Base-by-base conservation (phyloP, 495 filamentous ascomycete species). In the Penicillium desertorum region DNA sequence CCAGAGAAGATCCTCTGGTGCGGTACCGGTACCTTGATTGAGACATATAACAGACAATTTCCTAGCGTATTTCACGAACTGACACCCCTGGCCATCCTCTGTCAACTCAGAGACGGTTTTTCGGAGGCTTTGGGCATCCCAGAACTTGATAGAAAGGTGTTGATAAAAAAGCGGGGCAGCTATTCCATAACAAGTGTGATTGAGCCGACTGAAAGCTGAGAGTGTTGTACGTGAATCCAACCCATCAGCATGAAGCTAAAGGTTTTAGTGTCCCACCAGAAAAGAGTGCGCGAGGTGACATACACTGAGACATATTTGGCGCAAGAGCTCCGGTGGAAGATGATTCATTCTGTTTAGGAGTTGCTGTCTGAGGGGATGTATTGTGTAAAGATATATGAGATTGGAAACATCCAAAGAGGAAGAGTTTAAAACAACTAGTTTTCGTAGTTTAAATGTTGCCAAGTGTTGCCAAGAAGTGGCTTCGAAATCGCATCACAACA, bases 191-290 rank as follows among this genome's bases (percentile, higher is more conserved):
- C 9, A 44, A 5, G 42, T 14, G 42, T 14, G 19, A 5, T 44
- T 44, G 20, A 44, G 20, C 42, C 3, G 42, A 22, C 42, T 44
- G 42, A 44, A 44, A 14, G 9, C 11, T 44, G 42, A 44, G 42
- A 44, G 42, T 1, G 42, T 44, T 23, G 19, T 23, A 8, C 20
- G 42, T 23, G 42, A 44, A 44, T 6, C 20, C 42, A 23, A 23
- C 19, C 42, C 42, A 23, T 44, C 20, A 14, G 42, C 42, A 44
- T 44, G 42, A 44, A 44, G 42, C 42, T 44, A 23, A 23, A 44
- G 12, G 42, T 3, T 44, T 23, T 22, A 44, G 42, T 44, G 9
- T 44, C 42, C 14, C 42, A 42, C 30, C 3, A 32, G 27, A 42
- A 42, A 42, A 20, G 17, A 42, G 20, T 14, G 8, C 19, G 10